These are phyloP conservation scores for Catunica adiposa DNA, from an alignment of 2,329 filamentous ascomycete genomes.

Conservation along the genomic window DNA sequence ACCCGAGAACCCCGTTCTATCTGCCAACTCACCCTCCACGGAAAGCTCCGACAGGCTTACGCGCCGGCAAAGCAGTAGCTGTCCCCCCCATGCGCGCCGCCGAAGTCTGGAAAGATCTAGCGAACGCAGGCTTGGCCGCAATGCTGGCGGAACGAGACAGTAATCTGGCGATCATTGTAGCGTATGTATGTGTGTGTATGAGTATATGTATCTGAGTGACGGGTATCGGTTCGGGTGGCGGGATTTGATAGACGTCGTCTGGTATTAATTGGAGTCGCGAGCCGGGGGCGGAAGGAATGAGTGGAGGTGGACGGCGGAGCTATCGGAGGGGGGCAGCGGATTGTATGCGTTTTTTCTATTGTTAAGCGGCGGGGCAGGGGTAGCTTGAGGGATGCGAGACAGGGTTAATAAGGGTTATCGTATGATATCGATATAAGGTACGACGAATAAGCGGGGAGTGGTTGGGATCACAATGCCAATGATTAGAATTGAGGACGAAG, in stretches of 20 bases:
- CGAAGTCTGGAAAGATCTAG: conserved; percentile 35
- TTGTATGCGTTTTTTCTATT: too few species aligned
- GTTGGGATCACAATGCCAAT: not conserved
- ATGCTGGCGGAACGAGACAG: conserved; percentile 18
- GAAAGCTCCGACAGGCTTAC: conserved; percentile 44
- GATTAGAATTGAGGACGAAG: not conserved
- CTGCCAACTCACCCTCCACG: conserved; percentile 37
- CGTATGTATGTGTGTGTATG: conserved; percentile 1
- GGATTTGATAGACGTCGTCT: not conserved
- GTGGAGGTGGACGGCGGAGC: too few species aligned
- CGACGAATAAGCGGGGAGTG: not conserved
- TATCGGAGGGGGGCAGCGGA: too few species aligned
- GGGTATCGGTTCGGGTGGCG: not conserved
- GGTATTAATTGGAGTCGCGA: not conserved
- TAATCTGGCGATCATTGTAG: conserved; percentile 14
- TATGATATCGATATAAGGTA: not conserved
- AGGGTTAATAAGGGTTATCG: not conserved
- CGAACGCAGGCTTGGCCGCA: conserved; percentile 16
- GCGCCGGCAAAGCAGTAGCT: conserved; percentile 34
- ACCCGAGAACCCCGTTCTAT: not conserved
- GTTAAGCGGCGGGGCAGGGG: too few species aligned
- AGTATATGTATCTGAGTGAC: not conserved
- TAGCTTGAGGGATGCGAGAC: too few species aligned
- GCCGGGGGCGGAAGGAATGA: too few species aligned
- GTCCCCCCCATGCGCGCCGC: conserved; percentile 27